phyloP scores from a whole-genome alignment of 116 monocot genomes.

The Cymodocea nodosa region DNA sequence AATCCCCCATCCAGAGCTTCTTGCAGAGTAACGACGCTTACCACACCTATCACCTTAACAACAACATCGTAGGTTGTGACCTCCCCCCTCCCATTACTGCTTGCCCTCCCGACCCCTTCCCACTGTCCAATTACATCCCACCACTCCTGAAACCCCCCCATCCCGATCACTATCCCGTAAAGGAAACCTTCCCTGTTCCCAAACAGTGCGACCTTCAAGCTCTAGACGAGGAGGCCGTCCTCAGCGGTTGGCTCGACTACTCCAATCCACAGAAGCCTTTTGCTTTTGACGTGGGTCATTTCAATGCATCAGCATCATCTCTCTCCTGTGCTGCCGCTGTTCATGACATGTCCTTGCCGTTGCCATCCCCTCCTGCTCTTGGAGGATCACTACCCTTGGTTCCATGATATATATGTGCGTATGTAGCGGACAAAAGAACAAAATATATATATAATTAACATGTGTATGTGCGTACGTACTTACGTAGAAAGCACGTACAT shows the following conservation, averaged over 20 bases:
- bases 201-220: slow-evolving; percentile 5
- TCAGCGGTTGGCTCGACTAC: neutral
- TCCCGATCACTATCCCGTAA: slow-evolving; percentile 2
- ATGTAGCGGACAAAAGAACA: no score
- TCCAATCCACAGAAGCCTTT: slow-evolving; percentile 8
- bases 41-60: slow-evolving; percentile 1
- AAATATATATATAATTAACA: neutral
- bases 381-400: slow-evolving; percentile 1
- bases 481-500: neutral
- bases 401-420: neutral
- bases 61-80: neutral
- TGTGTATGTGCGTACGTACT: neutral
- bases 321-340: slow-evolving; percentile 1
- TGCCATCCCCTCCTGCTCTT: neutral
- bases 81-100: neutral
- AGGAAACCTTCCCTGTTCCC: slow-evolving; percentile 7
- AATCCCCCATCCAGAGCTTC: slow-evolving; percentile 1
- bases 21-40: neutral
- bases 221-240: slow-evolving; percentile 1
- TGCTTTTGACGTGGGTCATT: slow-evolving; percentile 5
- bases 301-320: slow-evolving; percentile 2
- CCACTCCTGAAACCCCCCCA: slow-evolving; percentile 2
- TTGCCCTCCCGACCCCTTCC: neutral
- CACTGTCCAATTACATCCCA: slow-evolving; percentile 6
- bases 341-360: neutral